Conservation (phyloP, 129 eudicot species). For the Centrapalus pauciflorus region DNA sequence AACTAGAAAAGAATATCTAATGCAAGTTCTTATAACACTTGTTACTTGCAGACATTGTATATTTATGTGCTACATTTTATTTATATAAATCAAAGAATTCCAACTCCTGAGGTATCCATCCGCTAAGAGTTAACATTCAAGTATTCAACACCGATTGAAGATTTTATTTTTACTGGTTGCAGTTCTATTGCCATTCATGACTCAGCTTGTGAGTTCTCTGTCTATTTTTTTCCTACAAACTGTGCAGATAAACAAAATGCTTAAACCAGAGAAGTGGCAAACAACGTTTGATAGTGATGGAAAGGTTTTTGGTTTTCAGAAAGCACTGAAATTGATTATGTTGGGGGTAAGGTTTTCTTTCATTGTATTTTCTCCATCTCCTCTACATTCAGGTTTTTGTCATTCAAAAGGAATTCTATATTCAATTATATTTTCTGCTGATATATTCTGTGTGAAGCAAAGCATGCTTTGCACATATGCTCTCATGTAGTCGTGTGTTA, state of each 20-base stretch:
- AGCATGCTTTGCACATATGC: neutral
- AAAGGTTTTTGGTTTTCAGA: slow-evolving; percentile 72
- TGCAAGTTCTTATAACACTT: neutral
- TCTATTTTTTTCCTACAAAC: slow-evolving; percentile 2
- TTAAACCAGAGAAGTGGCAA: slow-evolving; percentile 98
- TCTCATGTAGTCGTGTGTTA: neutral
- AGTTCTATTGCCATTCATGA: slow-evolving; percentile 11
- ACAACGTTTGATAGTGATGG: slow-evolving; percentile 81
- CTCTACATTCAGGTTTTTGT: slow-evolving; percentile 1
- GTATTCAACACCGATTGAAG: slow-evolving; percentile 5
- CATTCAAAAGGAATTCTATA: neutral
- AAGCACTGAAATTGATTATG: slow-evolving; percentile 68
- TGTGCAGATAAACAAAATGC: slow-evolving; percentile 85
- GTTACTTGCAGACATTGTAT: neutral
- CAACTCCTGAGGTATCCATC: neutral
- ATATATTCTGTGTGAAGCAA: slow-evolving; percentile 7
- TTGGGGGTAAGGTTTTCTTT: slow-evolving; percentile 58
- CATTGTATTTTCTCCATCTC: neutral
- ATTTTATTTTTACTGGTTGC: slow-evolving; percentile 12
- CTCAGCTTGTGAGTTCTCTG: neutral
- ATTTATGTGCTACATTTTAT: slow-evolving; percentile 2
- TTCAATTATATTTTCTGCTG: neutral
- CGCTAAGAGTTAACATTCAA: slow-evolving; percentile 9
- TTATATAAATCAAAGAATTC: slow-evolving; percentile 6
- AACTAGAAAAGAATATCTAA: neutral